Percentiles rank a stretch among this genome's conserved stretches.
Evolutionary conservation across 176 grass and related monocot genomes (phyloP).

Genomic region (Musa itinerans): DNA sequence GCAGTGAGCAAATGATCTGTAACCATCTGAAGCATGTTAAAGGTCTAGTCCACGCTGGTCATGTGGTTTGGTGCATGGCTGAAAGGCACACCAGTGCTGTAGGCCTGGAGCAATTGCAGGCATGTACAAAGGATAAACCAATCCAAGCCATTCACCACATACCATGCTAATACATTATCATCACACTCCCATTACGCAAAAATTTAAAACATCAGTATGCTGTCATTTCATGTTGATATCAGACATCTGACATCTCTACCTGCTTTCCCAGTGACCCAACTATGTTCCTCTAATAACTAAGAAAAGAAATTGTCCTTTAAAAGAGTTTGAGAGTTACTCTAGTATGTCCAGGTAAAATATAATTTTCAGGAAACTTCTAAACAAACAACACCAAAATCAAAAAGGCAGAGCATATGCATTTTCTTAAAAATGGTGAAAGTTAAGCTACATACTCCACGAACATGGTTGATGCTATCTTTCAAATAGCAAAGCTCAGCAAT

Average conservation of each 20-base stretch:
- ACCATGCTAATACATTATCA: too few species aligned
- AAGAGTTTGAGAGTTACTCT: too few species aligned
- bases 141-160: not conserved
- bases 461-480: constrained; percentile 59
- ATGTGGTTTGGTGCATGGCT: not conserved
- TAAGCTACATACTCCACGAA: constrained; percentile 37
- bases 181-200: too few species aligned
- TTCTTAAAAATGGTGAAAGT: not conserved
- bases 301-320: not conserved
- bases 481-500: constrained; percentile 74
- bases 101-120: not conserved
- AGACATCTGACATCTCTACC: not conserved
- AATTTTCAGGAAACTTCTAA: too few species aligned
- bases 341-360: too few species aligned
- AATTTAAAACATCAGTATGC: not conserved
- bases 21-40: not conserved
- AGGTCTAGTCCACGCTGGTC: not conserved
- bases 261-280: too few species aligned
- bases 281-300: not conserved
- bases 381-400: not conserved
- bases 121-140: not conserved
- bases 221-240: not conserved
- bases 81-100: not conserved
- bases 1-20: not conserved
- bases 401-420: not conserved